phyloP scores from a whole-genome alignment of 495 filamentous ascomycete species.

The Podospora pseudocomata region DNA sequence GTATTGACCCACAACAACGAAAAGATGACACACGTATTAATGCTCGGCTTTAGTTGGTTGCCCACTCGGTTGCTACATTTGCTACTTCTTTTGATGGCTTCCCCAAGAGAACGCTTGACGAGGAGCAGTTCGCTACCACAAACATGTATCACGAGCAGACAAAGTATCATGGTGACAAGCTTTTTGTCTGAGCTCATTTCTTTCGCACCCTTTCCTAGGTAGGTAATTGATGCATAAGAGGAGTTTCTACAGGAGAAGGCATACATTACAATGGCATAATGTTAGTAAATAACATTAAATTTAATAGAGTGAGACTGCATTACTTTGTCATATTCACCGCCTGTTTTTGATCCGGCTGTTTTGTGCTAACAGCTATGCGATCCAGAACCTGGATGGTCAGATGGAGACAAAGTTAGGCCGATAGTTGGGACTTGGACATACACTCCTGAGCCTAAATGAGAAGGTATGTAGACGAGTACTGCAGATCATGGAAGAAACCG shows the following conservation, averaged over 20 bases:
- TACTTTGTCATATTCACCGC: neutral
- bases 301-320: neutral
- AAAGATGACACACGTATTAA: neutral
- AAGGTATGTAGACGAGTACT: neutral
- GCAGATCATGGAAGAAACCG: neutral
- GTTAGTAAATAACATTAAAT: neutral
- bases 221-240: neutral
- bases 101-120: conserved; percentile 39
- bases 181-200: conserved; percentile 28
- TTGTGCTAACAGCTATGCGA: neutral
- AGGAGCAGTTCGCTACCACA: neutral
- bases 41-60: conserved; percentile 41
- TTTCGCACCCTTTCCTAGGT: neutral
- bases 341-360: neutral
- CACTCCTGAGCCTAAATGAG: neutral
- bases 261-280: neutral
- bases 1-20: neutral
- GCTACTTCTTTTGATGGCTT: conserved; percentile 52
- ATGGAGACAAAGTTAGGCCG: neutral
- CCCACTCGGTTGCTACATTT: conserved; percentile 53
- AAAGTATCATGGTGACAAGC: conserved; percentile 40
- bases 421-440: neutral
- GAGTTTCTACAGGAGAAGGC: neutral
- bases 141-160: conserved; percentile 19
- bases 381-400: neutral